A percentile compares a stretch with the other conserved stretches of the same genome.
Evolutionary conservation across 441 rosid species (phyloP).

Genomic region (Biscutella laevigata): DNA sequence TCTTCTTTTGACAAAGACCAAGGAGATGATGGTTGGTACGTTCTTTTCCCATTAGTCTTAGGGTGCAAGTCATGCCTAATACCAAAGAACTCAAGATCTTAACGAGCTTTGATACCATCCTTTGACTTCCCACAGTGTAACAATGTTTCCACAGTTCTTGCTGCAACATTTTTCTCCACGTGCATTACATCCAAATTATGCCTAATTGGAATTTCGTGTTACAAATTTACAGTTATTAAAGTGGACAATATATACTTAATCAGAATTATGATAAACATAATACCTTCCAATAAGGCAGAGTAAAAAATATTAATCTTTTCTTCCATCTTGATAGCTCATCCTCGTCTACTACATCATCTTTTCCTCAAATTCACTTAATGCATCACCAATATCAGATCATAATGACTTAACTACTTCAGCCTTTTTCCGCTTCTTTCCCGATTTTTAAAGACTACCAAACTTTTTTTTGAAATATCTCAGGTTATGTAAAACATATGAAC

Average conservation of each 20-base stretch:
- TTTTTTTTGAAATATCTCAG: not conserved
- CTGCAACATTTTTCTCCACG: too few relatives aligned
- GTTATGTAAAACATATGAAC: not conserved
- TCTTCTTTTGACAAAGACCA: not conserved
- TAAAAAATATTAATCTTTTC: not conserved
- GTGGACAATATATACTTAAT: too few relatives aligned
- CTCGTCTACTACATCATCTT: not conserved
- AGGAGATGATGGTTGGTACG: not conserved
- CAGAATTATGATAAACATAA: not conserved
- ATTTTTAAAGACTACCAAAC: not conserved
- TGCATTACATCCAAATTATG: too few relatives aligned
- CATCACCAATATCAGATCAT: too few relatives aligned
- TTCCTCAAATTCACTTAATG: too few relatives aligned
- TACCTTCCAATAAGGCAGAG: not conserved
- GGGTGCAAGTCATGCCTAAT: not conserved
- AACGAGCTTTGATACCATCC: too few relatives aligned
- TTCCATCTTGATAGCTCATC: not conserved
- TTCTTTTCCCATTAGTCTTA: not conserved
- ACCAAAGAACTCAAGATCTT: too few relatives aligned
- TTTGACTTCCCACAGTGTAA: too few relatives aligned
- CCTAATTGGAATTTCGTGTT: too few relatives aligned
- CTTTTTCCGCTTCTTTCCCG: not conserved
- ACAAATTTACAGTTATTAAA: too few relatives aligned
- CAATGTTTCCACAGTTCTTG: too few relatives aligned
- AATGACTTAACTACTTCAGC: too few relatives aligned